Evolutionary conservation across 2,329 filamentous ascomycete genomes (phyloP).

Genomic region (Sporothrix luriei): DNA sequence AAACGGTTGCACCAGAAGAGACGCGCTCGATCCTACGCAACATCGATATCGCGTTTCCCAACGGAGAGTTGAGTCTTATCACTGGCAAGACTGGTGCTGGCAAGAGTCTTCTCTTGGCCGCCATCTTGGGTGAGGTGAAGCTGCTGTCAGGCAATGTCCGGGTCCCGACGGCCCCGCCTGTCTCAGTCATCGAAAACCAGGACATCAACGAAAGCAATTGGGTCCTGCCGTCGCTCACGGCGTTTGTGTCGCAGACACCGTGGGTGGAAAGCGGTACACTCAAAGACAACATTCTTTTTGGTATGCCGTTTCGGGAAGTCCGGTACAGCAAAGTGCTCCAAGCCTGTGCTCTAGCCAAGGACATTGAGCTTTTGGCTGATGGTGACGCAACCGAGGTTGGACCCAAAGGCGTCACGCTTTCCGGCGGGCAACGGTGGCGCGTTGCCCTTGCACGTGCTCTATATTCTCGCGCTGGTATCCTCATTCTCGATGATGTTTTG

Average conservation of each 20-base stretch:
- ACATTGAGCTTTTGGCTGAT: constrained; percentile 48
- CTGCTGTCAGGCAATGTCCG: constrained; percentile 42
- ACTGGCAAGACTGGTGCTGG: constrained; percentile 47
- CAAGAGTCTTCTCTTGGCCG: constrained; percentile 47
- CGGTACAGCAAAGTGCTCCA: constrained; percentile 52
- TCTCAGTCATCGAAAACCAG: constrained; percentile 36
- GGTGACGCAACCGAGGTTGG: constrained; percentile 51
- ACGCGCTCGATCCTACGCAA: constrained; percentile 43
- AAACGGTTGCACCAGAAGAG: constrained; percentile 32
- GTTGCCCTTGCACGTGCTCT: constrained; percentile 51
- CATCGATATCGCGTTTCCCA: constrained; percentile 43
- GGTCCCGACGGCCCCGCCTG: constrained; percentile 39
- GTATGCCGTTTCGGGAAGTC: constrained; percentile 44
- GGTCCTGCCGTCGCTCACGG: constrained; percentile 46
- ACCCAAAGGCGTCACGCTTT: constrained; percentile 49
- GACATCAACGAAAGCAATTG: constrained; percentile 40
- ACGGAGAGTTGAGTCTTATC: constrained; percentile 44
- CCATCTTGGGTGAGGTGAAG: constrained; percentile 47
- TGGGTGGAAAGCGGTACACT: constrained; percentile 53
- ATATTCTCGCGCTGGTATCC: constrained; percentile 49
- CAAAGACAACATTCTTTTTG: constrained; percentile 52
- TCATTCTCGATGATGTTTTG: constrained; percentile 54
- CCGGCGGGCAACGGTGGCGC: constrained; percentile 52
- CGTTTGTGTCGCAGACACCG: constrained; percentile 52
- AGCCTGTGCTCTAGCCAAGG: constrained; percentile 50